Conservation (phyloP, 1,139 yeast species). For the Lizanozyma gosingica region DNA sequence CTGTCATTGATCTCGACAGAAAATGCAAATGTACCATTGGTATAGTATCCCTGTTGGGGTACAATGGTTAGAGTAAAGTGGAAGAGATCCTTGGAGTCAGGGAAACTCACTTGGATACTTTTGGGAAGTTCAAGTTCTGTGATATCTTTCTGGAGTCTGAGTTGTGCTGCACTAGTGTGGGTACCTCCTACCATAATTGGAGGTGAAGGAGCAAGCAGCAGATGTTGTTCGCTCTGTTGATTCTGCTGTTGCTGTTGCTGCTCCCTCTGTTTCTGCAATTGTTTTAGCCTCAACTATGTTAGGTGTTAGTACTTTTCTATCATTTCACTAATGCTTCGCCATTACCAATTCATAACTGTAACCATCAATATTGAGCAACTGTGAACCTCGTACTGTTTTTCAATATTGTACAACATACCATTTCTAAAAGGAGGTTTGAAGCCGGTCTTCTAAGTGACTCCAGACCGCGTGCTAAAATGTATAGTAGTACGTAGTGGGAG, state of each 20-base stretch:
- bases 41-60: slow-evolving; percentile 80
- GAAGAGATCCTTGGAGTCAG: slow-evolving; percentile 50
- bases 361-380: too few relatives aligned
- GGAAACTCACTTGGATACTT: slow-evolving; percentile 48
- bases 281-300: not conserved
- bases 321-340: too few relatives aligned
- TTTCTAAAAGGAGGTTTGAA: too few relatives aligned
- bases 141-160: slow-evolving; percentile 45
- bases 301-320: not conserved
- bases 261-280: not conserved
- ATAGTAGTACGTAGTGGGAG: too few relatives aligned
- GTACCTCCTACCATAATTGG: not conserved
- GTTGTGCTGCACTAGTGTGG: not conserved
- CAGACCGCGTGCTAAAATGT: too few relatives aligned
- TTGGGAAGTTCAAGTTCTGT: slow-evolving; percentile 62
- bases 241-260: not conserved
- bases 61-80: slow-evolving; percentile 48
- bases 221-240: not conserved
- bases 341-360: too few relatives aligned
- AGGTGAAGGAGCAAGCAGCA: not conserved
- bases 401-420: too few relatives aligned
- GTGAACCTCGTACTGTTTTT: too few relatives aligned
- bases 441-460: too few relatives aligned
- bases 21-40: slow-evolving; percentile 61
- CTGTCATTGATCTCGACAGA: slow-evolving; percentile 54